Base-by-base conservation (phyloP, 345 rosid species). In the Moricandia arvensis region DNA sequence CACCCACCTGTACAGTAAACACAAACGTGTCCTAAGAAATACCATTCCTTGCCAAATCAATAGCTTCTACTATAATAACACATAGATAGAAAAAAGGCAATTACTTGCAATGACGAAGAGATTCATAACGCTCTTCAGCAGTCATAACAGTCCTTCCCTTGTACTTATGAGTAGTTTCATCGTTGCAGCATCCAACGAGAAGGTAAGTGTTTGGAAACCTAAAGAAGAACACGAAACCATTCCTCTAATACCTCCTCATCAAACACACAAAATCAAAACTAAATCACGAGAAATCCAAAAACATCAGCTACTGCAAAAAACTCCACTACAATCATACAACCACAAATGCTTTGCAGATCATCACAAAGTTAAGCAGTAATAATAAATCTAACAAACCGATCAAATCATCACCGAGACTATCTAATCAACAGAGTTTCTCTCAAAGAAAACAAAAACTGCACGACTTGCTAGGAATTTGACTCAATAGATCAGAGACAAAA, bases 31-130 rank as follows among this genome's bases (percentile, higher is more conserved):
- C 12, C 55, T 66, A n/a, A 18, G 13, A 27, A 21, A 17, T 7
- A 45, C 17, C 30, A 21, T 1, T 38, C 55, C 2, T 4, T 41
- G 1, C 34, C 68, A 60, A 45, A 30, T 27, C 63, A 65, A 66
- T 15, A 45, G 34, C 43, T 74, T 10, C 10, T 67, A 68, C 27
- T 49, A 21, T 2, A 67, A 38, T 1, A 47, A n/a, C 34, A 31
- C 43, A 57, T 6, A 34, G 59, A 30, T 49, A 76, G 6, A 41
- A 29, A 43, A 21, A 66, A 53, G 6, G 58, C 12, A 31, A 55
- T 30, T 87, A 93, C 98, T 85, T 93, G 98, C 98, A 93, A 71
- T 93, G 98, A 15, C 96, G 97, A 72, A 93, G 98, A 37, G 97
- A 91, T 75, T 93, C 98, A 34, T 91, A 91, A 45, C 98, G 93